These are phyloP conservation scores for Penicillium manginii DNA, from an alignment of 495 filamentous ascomycete genomes.

Conservation along the genomic window DNA sequence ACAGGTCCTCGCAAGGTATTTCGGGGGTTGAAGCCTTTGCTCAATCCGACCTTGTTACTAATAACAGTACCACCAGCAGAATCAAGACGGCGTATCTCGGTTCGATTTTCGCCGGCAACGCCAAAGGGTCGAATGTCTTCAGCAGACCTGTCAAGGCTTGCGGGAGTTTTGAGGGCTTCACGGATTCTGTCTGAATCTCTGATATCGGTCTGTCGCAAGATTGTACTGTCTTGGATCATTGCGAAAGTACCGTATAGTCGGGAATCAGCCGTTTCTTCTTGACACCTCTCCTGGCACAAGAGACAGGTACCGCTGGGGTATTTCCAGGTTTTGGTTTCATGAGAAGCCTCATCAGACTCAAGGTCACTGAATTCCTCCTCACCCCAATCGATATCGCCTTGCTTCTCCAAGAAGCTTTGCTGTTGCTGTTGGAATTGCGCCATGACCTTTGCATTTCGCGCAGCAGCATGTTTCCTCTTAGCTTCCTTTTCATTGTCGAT, in stretches of 20 bases:
- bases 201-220: slow-evolving; percentile 83
- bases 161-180: slow-evolving; percentile 77
- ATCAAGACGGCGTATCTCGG: slow-evolving; percentile 73
- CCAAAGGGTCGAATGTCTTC: slow-evolving; percentile 86
- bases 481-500: slow-evolving; percentile 72
- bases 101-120: slow-evolving; percentile 82
- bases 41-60: slow-evolving; percentile 78
- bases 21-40: slow-evolving; percentile 80
- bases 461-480: slow-evolving; percentile 87
- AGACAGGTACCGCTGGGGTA: slow-evolving; percentile 96
- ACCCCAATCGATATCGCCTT: slow-evolving; percentile 84
- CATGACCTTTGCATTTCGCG: slow-evolving; percentile 91
- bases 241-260: slow-evolving; percentile 91
- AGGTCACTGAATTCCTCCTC: slow-evolving; percentile 73
- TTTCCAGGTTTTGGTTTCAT: slow-evolving; percentile 79
- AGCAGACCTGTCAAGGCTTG: slow-evolving; percentile 80
- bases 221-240: slow-evolving; percentile 81
- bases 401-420: slow-evolving; percentile 86
- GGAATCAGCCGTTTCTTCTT: slow-evolving; percentile 91
- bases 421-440: slow-evolving; percentile 97
- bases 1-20: slow-evolving; percentile 76
- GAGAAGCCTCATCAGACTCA: slow-evolving; percentile 59
- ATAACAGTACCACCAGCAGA: slow-evolving; percentile 69
- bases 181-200: slow-evolving; percentile 80
- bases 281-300: slow-evolving; percentile 95